Evolutionary conservation across 148 eudicot genomes (phyloP), one percentile per base, ranked within the genome.

Genomic region (Spergularia marina): DNA sequence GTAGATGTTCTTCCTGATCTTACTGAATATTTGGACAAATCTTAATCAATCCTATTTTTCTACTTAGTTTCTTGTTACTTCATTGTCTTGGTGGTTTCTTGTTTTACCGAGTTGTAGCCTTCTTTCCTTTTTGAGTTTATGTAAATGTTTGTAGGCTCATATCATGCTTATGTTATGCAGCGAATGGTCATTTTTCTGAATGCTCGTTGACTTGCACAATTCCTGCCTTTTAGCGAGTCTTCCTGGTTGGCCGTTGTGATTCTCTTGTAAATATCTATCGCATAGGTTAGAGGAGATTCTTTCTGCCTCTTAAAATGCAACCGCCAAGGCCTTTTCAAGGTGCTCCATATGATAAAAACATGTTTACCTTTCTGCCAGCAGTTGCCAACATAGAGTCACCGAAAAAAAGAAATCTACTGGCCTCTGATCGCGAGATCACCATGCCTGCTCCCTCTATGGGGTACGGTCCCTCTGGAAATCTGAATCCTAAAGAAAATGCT

Each of bases 351-450:
- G 80, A 81, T 59, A 81, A 81, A 72, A 74, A 77, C 74, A 77
- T 77, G 83, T 81, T 81, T 61, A 76, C 83, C 23, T 76, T 72
- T 73, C 65, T 72, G 20, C 83, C 80, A 57, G 61, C 73, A 59
- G 60, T 20, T 72, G 55, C 63, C 53, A 61, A 68, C 36, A 70
- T 18, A 39, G 84, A 77, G 54, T 21, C 81, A 63, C 65, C 85
- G 41, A 81, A 87, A 73, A 88, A 85, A 76, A 85, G 83, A 77
- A 86, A 85, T 73, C 55, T 55, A 53, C 18, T 25, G 60, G 69
- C 77, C 53, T 72, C 57, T 54, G 85, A 82, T 85, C 70, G 59
- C 47, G 74, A 74, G 13, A 80, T 68, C 34, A 21, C 67, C 17
- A 16, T 12, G 23, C 11, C 69, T 76, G 54, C 73, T 74, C 53